A percentile compares a stretch with the other conserved stretches of the same genome.
Conservation (phyloP, 441 rosid genomes). For the Geranium incanum region DNA sequence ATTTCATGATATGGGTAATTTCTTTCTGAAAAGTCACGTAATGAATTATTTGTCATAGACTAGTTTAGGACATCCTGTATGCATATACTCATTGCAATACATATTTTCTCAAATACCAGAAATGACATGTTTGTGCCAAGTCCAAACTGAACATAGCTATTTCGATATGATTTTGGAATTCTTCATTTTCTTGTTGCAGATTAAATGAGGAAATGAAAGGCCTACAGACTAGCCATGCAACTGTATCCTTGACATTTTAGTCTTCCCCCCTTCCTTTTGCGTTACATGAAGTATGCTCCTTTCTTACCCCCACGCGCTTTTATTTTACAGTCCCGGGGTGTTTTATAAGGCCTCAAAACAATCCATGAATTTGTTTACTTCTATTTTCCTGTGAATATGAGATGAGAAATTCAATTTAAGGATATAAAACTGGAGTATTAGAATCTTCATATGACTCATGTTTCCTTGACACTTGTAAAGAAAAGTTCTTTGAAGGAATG, state of each 20-base stretch:
- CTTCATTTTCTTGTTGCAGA: constrained; percentile 33
- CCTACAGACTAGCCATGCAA: constrained; percentile 49
- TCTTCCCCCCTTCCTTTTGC: background rate
- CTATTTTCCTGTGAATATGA: background rate
- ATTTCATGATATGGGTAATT: too few relatives aligned
- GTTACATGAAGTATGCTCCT: background rate
- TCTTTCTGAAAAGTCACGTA: too few relatives aligned
- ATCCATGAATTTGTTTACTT: background rate
- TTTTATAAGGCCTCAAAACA: background rate
- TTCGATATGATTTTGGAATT: constrained; percentile 7
- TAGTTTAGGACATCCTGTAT: constrained; percentile 19
- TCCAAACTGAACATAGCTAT: background rate
- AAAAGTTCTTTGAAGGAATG: constrained; percentile 63
- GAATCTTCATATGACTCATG: background rate
- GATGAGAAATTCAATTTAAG: background rate
- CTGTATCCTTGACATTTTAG: constrained; percentile 58
- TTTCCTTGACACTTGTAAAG: constrained; percentile 38
- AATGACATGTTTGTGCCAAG: background rate
- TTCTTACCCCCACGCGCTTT: background rate
- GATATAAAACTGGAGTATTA: background rate
- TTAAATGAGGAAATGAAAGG: constrained; percentile 88
- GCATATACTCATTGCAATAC: constrained; percentile 27
- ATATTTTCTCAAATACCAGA: background rate
- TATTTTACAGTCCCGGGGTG: background rate
- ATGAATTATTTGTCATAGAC: too few relatives aligned